phyloP scores from a whole-genome alignment of 2,329 filamentous ascomycete species.

The Aspergillus niger region DNA sequence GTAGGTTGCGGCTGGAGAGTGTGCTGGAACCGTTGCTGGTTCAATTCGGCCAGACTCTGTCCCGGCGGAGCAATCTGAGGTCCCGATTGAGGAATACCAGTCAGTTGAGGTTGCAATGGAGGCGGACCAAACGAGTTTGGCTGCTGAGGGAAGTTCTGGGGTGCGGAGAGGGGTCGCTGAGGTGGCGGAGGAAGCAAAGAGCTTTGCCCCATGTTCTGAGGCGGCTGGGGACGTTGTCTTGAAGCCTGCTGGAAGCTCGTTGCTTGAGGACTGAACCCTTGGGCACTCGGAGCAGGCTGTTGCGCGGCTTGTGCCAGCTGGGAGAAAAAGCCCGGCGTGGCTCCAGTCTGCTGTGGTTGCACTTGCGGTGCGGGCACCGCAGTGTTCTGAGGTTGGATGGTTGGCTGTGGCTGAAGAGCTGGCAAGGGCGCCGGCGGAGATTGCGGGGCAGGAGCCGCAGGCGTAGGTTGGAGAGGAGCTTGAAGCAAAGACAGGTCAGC shows the following conservation, averaged over 20 bases:
- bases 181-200: conserved; percentile 77
- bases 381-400: conserved; percentile 42
- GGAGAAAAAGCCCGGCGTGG: conserved; percentile 53
- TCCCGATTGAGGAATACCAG: conserved; percentile 63
- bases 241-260: conserved; percentile 47
- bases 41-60: conserved; percentile 74
- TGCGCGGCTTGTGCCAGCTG: conserved; percentile 44
- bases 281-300: conserved; percentile 20
- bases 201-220: conserved; percentile 61
- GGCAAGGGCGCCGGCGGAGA: conserved; percentile 44
- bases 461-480: conserved; percentile 59
- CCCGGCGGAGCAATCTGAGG: conserved; percentile 68
- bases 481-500: conserved; percentile 67
- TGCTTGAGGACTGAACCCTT: conserved; percentile 38
- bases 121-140: conserved; percentile 72
- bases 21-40: conserved; percentile 65
- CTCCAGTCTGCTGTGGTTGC: conserved; percentile 45
- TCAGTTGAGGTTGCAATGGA: conserved; percentile 80
- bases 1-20: conserved; percentile 64
- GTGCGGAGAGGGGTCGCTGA: conserved; percentile 80
- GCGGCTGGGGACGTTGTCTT: conserved; percentile 70
- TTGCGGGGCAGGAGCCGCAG: conserved; percentile 47
- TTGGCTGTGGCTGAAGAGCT: conserved; percentile 27
- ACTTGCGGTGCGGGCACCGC: conserved; percentile 35
- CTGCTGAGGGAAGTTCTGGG: conserved; percentile 72